A percentile compares a stretch with the other conserved stretches of the same genome.
Evolutionary conservation across 2,329 filamentous ascomycete genomes (phyloP).

Genomic region (Alternaria viburni): DNA sequence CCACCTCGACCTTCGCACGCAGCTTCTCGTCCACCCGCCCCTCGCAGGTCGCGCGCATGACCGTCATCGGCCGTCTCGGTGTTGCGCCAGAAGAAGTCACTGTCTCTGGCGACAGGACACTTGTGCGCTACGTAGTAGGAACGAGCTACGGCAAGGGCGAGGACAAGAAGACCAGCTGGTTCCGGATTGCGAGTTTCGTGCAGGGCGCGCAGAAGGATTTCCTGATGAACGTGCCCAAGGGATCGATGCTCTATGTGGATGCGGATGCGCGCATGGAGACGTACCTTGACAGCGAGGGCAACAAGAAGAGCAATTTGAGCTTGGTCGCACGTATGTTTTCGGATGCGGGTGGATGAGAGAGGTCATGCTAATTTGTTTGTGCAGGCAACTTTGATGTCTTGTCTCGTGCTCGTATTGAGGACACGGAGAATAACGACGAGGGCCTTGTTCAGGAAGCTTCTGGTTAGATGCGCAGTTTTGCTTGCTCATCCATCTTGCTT

Average conservation of each 20-base stretch:
- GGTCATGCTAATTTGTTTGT: background rate
- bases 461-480: constrained; percentile 14
- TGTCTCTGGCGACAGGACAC: constrained; percentile 74
- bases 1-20: constrained; percentile 60
- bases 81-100: constrained; percentile 78
- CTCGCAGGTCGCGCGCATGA: constrained; percentile 76
- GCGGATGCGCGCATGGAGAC: constrained; percentile 74
- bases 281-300: constrained; percentile 71
- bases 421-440: constrained; percentile 39
- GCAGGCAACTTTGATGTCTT: constrained; percentile 46
- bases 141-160: constrained; percentile 71
- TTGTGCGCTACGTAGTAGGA: constrained; percentile 79
- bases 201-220: constrained; percentile 75
- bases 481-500: background rate
- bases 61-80: constrained; percentile 84
- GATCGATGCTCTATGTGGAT: constrained; percentile 81
- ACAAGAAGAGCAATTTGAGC: constrained; percentile 67
- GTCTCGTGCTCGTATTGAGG: constrained; percentile 31
- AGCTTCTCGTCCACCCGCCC: constrained; percentile 75
- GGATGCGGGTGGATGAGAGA: background rate
- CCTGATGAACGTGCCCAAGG: constrained; percentile 78
- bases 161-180: constrained; percentile 83
- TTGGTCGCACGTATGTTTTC: constrained; percentile 77
- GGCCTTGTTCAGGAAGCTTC: constrained; percentile 41
- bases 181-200: constrained; percentile 76